These are phyloP conservation scores for Fusarium cicatricum DNA, from an alignment of 2,329 filamentous ascomycete species.

Conservation along the genomic window DNA sequence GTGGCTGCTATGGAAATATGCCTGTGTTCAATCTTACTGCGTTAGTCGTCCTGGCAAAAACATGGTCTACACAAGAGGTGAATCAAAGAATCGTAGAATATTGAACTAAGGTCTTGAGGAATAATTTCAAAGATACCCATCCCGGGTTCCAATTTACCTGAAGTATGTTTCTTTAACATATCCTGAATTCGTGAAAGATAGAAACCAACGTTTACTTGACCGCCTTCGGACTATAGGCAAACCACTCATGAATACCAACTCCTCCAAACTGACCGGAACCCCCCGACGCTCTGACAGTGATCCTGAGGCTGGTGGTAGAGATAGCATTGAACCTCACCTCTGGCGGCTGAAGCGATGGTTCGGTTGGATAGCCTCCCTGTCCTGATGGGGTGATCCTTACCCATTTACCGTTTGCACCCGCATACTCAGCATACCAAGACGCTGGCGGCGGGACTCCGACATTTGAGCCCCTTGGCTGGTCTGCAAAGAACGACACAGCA, in stretches of 20 bases:
- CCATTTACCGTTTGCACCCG: conserved; percentile 31
- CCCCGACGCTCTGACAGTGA: conserved; percentile 7
- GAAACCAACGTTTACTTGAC: not conserved
- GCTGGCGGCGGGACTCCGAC: conserved; percentile 44
- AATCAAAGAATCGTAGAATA: not conserved
- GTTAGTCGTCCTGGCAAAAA: not conserved
- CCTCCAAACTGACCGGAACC: conserved; percentile 12
- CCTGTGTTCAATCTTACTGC: no score
- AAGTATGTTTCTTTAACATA: not conserved
- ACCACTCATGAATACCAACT: conserved; percentile 13
- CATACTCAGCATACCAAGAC: conserved; percentile 42
- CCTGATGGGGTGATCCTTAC: not conserved
- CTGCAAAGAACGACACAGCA: conserved; percentile 44
- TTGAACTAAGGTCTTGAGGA: no score
- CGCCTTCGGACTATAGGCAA: conserved; percentile 9
- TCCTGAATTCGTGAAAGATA: not conserved
- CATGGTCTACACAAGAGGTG: not conserved
- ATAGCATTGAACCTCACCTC: conserved; percentile 11
- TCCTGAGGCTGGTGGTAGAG: conserved; percentile 31
- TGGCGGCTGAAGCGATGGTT: not conserved
- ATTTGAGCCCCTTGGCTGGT: conserved; percentile 42
- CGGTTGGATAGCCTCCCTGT: not conserved
- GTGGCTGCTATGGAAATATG: not conserved
- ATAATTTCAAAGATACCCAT: no score
- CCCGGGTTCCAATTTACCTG: no score